These are phyloP conservation scores for Scheffersomyces segobiensis DNA, from an alignment of 1,139 yeast species.

Conservation along the genomic window DNA sequence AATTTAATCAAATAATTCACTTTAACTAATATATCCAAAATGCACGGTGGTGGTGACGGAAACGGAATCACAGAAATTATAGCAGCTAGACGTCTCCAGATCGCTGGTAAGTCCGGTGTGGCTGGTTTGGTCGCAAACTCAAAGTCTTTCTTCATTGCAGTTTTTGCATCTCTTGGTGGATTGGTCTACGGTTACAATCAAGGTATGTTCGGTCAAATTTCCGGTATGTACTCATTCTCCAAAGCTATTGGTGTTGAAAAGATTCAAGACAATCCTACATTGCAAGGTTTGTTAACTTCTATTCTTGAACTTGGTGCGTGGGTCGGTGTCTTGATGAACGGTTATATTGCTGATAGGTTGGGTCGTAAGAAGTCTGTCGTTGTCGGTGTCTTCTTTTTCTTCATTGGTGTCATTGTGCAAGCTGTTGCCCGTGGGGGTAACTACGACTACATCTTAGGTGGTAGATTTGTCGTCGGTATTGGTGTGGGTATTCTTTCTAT, in stretches of 20 bases:
- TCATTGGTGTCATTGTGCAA: neutral
- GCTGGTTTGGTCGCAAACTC: slow-evolving; percentile 1
- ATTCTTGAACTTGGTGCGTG: slow-evolving; percentile 1
- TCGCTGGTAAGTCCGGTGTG: neutral
- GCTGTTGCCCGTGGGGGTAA: slow-evolving; percentile 1
- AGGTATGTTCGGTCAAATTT: slow-evolving; percentile 1
- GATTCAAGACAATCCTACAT: neutral
- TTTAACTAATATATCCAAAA: neutral
- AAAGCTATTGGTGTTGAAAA: neutral
- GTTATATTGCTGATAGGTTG: slow-evolving; percentile 1
- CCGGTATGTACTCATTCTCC: neutral
- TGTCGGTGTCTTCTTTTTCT: neutral
- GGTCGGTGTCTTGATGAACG: neutral
- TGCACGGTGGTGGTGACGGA: slow-evolving; percentile 1
- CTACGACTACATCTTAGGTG: slow-evolving; percentile 19
- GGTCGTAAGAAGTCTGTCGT: neutral
- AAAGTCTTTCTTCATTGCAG: neutral
- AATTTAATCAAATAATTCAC: neutral
- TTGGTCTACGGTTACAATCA: slow-evolving; percentile 1
- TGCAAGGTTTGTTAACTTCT: neutral
- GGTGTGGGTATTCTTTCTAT: slow-evolving; percentile 26
- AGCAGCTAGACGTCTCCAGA: neutral
- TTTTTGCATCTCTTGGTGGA: neutral
- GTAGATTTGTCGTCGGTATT: slow-evolving; percentile 40
- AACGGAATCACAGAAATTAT: neutral